A percentile compares a stretch with the other conserved stretches of the same genome.
phyloP scores from a whole-genome alignment of 257 asterid species.

The Nicotiana undulata region DNA sequence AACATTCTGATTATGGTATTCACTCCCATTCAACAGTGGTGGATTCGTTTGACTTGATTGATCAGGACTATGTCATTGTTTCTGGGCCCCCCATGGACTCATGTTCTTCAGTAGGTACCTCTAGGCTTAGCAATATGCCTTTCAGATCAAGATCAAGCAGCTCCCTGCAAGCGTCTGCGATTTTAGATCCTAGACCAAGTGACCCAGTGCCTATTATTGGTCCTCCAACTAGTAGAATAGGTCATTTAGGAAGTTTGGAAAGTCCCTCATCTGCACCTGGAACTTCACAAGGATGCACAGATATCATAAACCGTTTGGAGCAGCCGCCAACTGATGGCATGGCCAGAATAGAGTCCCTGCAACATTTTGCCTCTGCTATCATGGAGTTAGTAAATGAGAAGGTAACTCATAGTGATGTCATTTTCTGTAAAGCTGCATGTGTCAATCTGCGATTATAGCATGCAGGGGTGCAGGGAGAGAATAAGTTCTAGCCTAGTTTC shows the following conservation, averaged over 20 bases:
- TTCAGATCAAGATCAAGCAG: slow-evolving; percentile 44
- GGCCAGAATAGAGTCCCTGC: slow-evolving; percentile 70
- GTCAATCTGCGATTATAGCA: not conserved
- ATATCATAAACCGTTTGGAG: slow-evolving; percentile 39
- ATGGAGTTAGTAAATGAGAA: slow-evolving; percentile 63
- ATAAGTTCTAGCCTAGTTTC: not conserved
- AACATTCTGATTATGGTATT: slow-evolving; percentile 16
- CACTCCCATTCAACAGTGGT: slow-evolving; percentile 32
- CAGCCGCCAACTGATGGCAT: slow-evolving; percentile 57
- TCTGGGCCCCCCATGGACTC: slow-evolving; percentile 57
- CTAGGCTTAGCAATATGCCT: slow-evolving; percentile 39
- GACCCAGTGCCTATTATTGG: slow-evolving; percentile 53
- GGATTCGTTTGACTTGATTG: slow-evolving; percentile 68
- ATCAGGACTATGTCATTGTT: slow-evolving; percentile 77
- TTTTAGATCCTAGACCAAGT: slow-evolving; percentile 33
- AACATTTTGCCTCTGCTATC: slow-evolving; percentile 53
- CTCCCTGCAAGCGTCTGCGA: slow-evolving; percentile 33
- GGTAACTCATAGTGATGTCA: slow-evolving; percentile 35
- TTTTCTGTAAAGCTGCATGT: not conserved
- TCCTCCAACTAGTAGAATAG: slow-evolving; percentile 29
- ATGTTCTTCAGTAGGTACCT: slow-evolving; percentile 48
- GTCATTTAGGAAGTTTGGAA: slow-evolving; percentile 36
- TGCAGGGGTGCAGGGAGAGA: not conserved
- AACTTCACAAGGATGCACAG: slow-evolving; percentile 52
- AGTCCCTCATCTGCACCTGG: slow-evolving; percentile 53